Percentiles rank a stretch among this genome's conserved stretches.
These are phyloP conservation scores for Tilletia horrida DNA, from an alignment of 1,284 basidiomycete genomes.

Conservation along the genomic window DNA sequence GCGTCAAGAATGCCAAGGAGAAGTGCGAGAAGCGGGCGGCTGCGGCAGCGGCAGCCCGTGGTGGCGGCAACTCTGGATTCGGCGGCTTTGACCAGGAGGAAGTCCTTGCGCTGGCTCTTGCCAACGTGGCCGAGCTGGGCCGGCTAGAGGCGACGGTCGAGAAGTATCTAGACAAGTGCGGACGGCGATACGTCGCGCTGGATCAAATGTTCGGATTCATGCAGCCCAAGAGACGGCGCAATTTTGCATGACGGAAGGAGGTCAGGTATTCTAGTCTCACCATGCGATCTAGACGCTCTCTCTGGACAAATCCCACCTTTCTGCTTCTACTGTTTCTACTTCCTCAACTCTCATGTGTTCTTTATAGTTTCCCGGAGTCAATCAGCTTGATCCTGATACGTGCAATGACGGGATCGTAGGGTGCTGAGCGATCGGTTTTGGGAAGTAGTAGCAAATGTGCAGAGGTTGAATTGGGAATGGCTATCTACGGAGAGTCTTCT, in stretches of 20 bases:
- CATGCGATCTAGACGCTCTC: too few relatives aligned
- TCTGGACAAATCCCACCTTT: too few relatives aligned
- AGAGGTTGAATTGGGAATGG: background rate
- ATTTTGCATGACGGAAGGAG: too few relatives aligned
- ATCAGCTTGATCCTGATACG: too few relatives aligned
- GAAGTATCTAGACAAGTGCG: conserved; percentile 45
- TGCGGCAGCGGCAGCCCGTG: background rate
- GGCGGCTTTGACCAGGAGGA: conserved; percentile 8
- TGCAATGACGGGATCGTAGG: too few relatives aligned
- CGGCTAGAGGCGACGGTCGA: conserved; percentile 29
- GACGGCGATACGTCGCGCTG: conserved; percentile 47
- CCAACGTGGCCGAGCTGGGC: conserved; percentile 16
- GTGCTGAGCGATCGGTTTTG: too few relatives aligned
- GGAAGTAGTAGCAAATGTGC: too few relatives aligned
- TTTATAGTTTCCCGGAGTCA: too few relatives aligned
- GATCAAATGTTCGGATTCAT: conserved; percentile 37
- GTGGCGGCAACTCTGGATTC: background rate
- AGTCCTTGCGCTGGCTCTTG: conserved; percentile 5
- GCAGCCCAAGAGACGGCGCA: conserved; percentile 14
- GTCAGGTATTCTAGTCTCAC: too few relatives aligned
- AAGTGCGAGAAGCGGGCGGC: conserved; percentile 11
- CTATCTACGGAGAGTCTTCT: background rate
- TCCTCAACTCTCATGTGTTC: too few relatives aligned
- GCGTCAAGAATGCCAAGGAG: conserved; percentile 24
- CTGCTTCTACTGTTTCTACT: too few relatives aligned